A percentile compares a stretch with the other conserved stretches of the same genome.
Evolutionary conservation across 164 flowering plant genomes (phyloP).

Genomic region (Magnolia kwangsiensis): DNA sequence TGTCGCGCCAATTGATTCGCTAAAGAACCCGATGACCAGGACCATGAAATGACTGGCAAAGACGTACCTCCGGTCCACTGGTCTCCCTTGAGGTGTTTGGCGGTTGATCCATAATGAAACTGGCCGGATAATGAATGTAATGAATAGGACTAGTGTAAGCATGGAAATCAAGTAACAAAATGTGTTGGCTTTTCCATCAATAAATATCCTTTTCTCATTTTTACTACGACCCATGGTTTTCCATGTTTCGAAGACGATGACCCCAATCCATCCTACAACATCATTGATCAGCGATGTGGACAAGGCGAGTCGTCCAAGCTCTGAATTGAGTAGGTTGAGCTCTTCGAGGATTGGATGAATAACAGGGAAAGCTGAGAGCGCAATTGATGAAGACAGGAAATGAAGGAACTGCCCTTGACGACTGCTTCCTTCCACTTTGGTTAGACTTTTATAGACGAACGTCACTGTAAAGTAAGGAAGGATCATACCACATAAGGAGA

Average conservation of each 20-base stretch:
- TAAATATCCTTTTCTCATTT: neutral
- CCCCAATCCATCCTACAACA: constrained; percentile 20
- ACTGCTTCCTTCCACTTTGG: neutral
- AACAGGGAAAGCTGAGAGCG: constrained; percentile 48
- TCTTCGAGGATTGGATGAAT: constrained; percentile 45
- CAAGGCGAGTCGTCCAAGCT: constrained; percentile 50
- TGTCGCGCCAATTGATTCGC: constrained; percentile 44
- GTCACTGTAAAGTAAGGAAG: constrained; percentile 1
- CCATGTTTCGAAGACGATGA: constrained; percentile 4
- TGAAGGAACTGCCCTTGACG: constrained; percentile 16
- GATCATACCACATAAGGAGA: constrained; percentile 12
- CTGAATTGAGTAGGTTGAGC: constrained; percentile 59
- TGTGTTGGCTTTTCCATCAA: constrained; percentile 18
- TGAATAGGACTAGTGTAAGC: neutral
- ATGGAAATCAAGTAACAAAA: constrained; percentile 14
- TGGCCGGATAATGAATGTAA: constrained; percentile 12
- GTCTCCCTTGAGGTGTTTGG: constrained; percentile 48
- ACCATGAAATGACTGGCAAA: constrained; percentile 28
- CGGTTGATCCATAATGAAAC: constrained; percentile 28
- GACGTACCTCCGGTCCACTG: constrained; percentile 31
- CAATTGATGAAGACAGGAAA: constrained; percentile 20
- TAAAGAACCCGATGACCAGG: constrained; percentile 24
- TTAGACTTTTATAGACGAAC: neutral
- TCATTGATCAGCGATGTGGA: constrained; percentile 32
- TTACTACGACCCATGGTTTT: neutral